phyloP scores from a whole-genome alignment of 257 asterid genomes.

The Nicotiana tabacum region DNA sequence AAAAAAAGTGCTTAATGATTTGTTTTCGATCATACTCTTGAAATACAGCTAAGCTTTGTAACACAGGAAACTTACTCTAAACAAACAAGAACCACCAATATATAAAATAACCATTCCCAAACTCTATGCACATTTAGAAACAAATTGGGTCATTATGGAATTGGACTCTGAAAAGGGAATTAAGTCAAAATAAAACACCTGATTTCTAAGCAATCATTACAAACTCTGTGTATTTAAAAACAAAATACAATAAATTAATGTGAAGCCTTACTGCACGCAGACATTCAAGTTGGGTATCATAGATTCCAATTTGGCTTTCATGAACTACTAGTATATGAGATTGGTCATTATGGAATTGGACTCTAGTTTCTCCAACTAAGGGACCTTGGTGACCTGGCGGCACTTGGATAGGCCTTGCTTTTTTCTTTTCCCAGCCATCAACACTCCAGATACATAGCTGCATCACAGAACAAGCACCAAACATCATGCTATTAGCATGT shows the following conservation, averaged over 20 bases:
- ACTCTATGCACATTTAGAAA: too few relatives aligned
- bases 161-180: not conserved
- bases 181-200: not conserved
- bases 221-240: not conserved
- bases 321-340: constrained; percentile 74
- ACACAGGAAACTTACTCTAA: not conserved
- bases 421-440: constrained; percentile 94
- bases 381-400: constrained; percentile 66
- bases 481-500: constrained; percentile 1
- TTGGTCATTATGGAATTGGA: constrained; percentile 85
- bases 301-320: constrained; percentile 78
- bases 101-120: not conserved
- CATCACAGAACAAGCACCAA: constrained; percentile 14
- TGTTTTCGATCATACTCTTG: not conserved
- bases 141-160: too few relatives aligned
- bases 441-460: constrained; percentile 83
- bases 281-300: constrained; percentile 83
- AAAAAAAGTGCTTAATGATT: too few relatives aligned
- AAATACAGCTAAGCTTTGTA: not conserved
- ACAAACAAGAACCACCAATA: not conserved
- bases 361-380: constrained; percentile 74
- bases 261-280: constrained; percentile 56
- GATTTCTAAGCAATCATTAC: not conserved
- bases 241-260: not conserved
- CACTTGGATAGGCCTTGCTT: constrained; percentile 64